phyloP scores from a whole-genome alignment of 371 early-diverging fungal species.

The Cokeromyces recurvatus region DNA sequence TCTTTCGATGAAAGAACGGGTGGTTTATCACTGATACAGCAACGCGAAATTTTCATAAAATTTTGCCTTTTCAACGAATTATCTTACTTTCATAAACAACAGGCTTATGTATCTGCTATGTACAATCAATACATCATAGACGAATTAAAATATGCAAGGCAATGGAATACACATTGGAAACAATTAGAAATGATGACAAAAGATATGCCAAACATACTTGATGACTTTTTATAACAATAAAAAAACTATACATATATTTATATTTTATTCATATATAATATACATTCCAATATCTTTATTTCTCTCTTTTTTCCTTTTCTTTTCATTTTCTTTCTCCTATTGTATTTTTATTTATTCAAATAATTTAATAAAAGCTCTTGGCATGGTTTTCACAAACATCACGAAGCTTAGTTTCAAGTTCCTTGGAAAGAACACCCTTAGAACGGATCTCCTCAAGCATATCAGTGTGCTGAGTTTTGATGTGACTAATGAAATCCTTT shows the following conservation, averaged over 20 bases:
- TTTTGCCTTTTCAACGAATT: conserved; percentile 31
- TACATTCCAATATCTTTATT: background rate
- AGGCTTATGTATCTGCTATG: conserved; percentile 45
- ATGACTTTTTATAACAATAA: conserved; percentile 23
- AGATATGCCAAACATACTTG: conserved; percentile 21
- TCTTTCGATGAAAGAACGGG: conserved; percentile 10
- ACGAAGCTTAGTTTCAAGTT: conserved; percentile 78
- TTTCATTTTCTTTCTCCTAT: no score
- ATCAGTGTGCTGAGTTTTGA: conserved; percentile 79
- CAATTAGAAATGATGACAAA: conserved; percentile 27
- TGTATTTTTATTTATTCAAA: no score
- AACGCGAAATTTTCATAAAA: conserved; percentile 32
- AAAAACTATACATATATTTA: conserved; percentile 28
- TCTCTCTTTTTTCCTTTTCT: no score
- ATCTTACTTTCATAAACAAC: conserved; percentile 37
- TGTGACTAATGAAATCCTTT: conserved; percentile 78
- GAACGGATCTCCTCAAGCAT: conserved; percentile 82
- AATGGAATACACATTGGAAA: conserved; percentile 58
- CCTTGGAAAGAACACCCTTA: conserved; percentile 55
- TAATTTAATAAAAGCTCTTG: conserved; percentile 69
- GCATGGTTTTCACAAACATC: conserved; percentile 72
- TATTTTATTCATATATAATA: background rate
- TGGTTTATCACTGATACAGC: conserved; percentile 21
- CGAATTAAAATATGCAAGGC: conserved; percentile 49
- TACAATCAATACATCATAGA: conserved; percentile 60